Base-by-base conservation (phyloP, 139 green algal species). In the Zygnema cylindricum region DNA sequence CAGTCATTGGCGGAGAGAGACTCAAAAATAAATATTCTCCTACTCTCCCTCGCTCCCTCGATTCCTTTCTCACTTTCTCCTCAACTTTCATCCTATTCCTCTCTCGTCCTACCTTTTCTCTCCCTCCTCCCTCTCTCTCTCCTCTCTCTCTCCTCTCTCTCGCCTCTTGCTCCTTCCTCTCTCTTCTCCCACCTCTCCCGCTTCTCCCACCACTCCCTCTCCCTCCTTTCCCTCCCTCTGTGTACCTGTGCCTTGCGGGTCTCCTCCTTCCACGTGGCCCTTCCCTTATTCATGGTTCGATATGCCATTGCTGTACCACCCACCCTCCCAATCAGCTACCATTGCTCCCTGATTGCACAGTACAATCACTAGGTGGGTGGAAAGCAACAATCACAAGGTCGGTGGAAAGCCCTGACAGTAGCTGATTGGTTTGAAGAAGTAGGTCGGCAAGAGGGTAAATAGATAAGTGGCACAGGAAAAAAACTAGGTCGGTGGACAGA, bases 181-280 rank as follows among this genome's bases (percentile, higher is more conserved):
- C 11, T 79, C 71, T 23, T 63, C 49, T 16, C 7, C 16, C 7
- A 7, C 49, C 7, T 25, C 16, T 63, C 49, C 49, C 7, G 16
- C 7, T 63, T 63, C 49, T 16, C 16, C 16, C 7, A 25, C 49
- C 7, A 63, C 7, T 25, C 16, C 49, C 7, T 63, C 49, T 16
- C 16, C 49, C 16, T 63, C 16, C 16, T 7, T 16, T 63, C 16
- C 16, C 49, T 16, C 49, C 16, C 16, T 63, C 49, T 63, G 7
- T 7, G 7, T 16, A 25, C 71, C 71, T 79, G 3, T 16, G 38
- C 36, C 7, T 79, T 7, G 38, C 11, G 71, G 16, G 71, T 11
- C 71, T 79, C 71, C 38, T 79, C 7, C 71, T 79, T 79, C 71
- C 71, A 79, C 38, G 71, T 30, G 36, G 7, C 43, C 7, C 42